Evolutionary conservation across 352 stramenopile genomes (phyloP).

Genomic region (Elongisporangium anandrum): DNA sequence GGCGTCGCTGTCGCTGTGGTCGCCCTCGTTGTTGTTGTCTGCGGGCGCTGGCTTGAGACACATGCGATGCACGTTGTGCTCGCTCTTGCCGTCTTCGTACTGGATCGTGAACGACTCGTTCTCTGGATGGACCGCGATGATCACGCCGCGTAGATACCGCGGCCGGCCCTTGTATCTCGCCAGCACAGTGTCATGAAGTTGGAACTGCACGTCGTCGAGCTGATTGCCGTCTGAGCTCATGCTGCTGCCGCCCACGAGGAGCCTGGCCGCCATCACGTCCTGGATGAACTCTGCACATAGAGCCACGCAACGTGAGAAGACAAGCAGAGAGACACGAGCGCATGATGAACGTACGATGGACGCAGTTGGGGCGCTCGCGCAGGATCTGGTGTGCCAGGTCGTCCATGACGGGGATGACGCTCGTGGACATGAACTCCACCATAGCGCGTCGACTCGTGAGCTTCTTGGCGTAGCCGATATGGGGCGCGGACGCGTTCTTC

Average conservation of each 20-base stretch:
- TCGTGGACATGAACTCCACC: constrained; percentile 83
- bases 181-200: constrained; percentile 38
- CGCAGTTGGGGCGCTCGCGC: constrained; percentile 58
- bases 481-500: background rate
- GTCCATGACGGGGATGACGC: constrained; percentile 82
- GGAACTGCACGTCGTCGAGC: constrained; percentile 26
- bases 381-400: constrained; percentile 78
- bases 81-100: constrained; percentile 68
- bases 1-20: background rate
- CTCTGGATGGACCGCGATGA: constrained; percentile 34
- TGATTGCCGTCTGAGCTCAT: constrained; percentile 26
- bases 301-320: background rate
- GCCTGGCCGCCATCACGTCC: constrained; percentile 48
- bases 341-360: constrained; percentile 30
- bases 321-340: background rate
- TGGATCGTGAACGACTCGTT: constrained; percentile 45
- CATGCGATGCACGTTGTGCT: constrained; percentile 65
- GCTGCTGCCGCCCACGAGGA: constrained; percentile 35
- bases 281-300: constrained; percentile 46
- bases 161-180: constrained; percentile 73
- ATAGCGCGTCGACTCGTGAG: constrained; percentile 69
- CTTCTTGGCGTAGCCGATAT: constrained; percentile 58
- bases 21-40: constrained; percentile 10
- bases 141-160: constrained; percentile 45
- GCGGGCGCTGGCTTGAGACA: constrained; percentile 35